Conservation (phyloP, 257 asterid genomes). For the Coffea canephora region DNA sequence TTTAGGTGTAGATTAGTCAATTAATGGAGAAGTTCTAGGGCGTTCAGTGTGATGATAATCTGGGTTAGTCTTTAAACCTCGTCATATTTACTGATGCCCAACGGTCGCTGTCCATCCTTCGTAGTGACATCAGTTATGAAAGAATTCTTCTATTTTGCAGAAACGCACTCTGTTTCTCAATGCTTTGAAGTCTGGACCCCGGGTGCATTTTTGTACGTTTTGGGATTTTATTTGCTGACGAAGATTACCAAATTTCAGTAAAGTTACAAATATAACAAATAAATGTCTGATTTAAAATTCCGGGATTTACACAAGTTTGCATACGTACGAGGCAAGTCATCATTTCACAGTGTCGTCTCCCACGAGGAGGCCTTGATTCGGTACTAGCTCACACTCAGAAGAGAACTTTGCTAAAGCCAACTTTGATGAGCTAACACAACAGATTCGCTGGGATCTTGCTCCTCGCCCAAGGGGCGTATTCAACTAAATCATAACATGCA, state of each 20-base stretch:
- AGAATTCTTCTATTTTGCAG: neutral
- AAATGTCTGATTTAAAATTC: neutral
- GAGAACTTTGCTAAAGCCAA: too few relatives aligned
- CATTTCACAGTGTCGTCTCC: neutral
- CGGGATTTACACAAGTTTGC: neutral
- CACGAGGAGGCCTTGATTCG: neutral
- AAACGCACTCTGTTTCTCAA: neutral
- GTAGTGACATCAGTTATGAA: neutral
- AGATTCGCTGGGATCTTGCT: too few relatives aligned
- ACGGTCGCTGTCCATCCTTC: neutral
- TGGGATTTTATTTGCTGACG: too few relatives aligned
- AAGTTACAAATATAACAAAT: neutral
- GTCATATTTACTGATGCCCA: neutral
- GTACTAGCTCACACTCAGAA: neutral
- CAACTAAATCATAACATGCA: neutral
- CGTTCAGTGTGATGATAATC: neutral
- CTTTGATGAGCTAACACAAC: neutral
- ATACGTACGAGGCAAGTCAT: too few relatives aligned
- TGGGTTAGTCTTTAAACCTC: neutral
- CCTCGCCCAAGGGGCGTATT: neutral
- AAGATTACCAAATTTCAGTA: neutral
- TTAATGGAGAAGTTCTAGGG: neutral
- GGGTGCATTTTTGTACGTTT: neutral
- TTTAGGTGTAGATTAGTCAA: neutral
- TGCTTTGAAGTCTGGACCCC: neutral